phyloP scores from a whole-genome alignment of 192 early-diverging fungal genomes.

The Coemansia sp. region DNA sequence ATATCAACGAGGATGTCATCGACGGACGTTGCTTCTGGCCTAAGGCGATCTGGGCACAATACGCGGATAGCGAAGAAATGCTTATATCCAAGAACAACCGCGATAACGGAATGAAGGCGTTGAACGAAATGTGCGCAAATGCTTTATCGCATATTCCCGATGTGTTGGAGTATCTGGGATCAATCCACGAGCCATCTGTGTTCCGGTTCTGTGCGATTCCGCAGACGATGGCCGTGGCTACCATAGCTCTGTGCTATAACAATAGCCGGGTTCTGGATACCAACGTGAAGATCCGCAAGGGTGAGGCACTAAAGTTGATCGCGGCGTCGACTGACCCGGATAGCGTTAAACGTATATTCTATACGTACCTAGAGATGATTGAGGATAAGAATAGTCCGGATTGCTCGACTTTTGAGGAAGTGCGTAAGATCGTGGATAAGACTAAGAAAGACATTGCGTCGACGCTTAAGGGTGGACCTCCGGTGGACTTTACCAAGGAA shows the following conservation, averaged over 20 bases:
- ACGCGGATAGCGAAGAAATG: slow-evolving; percentile 69
- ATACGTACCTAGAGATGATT: slow-evolving; percentile 63
- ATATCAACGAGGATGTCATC: slow-evolving; percentile 86
- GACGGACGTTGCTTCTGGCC: slow-evolving; percentile 97
- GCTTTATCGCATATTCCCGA: slow-evolving; percentile 82
- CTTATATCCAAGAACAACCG: slow-evolving; percentile 70
- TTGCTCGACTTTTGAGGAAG: slow-evolving; percentile 66
- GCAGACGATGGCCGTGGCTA: slow-evolving; percentile 99
- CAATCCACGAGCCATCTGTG: slow-evolving; percentile 74
- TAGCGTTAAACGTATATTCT: slow-evolving; percentile 64
- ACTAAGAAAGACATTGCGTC: slow-evolving; percentile 46
- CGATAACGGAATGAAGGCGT: slow-evolving; percentile 69
- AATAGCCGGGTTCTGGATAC: slow-evolving; percentile 76
- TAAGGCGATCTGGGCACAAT: slow-evolving; percentile 86
- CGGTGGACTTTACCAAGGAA: slow-evolving; percentile 48
- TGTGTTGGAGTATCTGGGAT: slow-evolving; percentile 81
- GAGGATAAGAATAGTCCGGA: slow-evolving; percentile 61
- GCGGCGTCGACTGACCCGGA: slow-evolving; percentile 58
- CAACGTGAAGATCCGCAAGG: slow-evolving; percentile 93
- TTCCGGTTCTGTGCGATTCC: slow-evolving; percentile 98
- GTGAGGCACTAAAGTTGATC: slow-evolving; percentile 74
- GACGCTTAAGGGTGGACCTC: slow-evolving; percentile 44
- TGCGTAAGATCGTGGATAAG: slow-evolving; percentile 57
- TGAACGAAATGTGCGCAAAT: slow-evolving; percentile 88
- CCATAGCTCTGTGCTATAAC: slow-evolving; percentile 83